Conservation (phyloP, 2,329 filamentous ascomycete species). For the Fusarium compactum region DNA sequence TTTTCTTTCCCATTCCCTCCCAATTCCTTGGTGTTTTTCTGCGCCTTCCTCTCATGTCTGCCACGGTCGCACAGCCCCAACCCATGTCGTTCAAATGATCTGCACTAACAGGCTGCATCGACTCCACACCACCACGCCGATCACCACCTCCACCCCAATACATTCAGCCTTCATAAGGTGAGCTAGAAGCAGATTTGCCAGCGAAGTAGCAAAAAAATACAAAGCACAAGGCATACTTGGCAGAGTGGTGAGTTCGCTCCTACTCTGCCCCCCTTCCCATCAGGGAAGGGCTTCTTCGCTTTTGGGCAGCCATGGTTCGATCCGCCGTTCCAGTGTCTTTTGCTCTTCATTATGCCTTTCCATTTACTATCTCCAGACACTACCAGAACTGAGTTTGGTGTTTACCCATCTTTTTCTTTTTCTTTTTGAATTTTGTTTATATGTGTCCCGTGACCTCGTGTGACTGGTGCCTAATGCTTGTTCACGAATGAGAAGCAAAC, state of each 20-base stretch:
- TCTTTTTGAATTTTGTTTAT: background rate
- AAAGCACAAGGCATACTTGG: background rate
- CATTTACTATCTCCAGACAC: background rate
- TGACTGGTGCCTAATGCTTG: background rate
- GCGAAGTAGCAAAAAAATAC: conserved; percentile 16
- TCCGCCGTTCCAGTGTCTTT: background rate
- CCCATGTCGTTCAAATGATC: background rate
- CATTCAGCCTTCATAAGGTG: background rate
- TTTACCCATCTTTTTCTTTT: background rate
- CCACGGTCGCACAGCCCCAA: background rate
- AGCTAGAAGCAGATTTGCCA: accelerated
- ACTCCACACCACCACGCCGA: background rate
- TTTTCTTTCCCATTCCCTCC: accelerated
- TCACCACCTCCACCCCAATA: background rate
- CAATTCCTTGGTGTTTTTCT: background rate
- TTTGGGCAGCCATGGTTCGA: conserved; percentile 10
- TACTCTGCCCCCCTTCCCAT: background rate
- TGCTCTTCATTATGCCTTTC: background rate
- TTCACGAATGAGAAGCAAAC: background rate
- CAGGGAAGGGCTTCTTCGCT: conserved; percentile 21
- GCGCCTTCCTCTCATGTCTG: background rate
- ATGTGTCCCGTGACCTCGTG: background rate
- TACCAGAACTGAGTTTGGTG: background rate
- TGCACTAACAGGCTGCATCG: background rate
- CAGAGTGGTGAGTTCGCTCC: background rate